A percentile compares a stretch with the other conserved stretches of the same genome.
phyloP scores from a whole-genome alignment of 805 yeast genomes.

The Metschnikowia picachoensis region DNA sequence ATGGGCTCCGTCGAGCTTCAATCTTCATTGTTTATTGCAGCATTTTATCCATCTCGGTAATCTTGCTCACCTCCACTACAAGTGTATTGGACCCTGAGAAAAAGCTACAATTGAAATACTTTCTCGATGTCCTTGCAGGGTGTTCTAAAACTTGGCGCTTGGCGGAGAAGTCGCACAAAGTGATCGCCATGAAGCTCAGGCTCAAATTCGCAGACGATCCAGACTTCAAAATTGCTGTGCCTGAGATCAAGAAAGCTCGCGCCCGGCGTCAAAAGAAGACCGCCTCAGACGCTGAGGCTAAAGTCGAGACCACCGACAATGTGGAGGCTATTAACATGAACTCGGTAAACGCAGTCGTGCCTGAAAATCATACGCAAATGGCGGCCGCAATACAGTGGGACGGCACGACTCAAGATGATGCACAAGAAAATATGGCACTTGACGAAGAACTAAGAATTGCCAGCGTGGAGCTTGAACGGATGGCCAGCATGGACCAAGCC shows the following conservation, averaged over 20 bases:
- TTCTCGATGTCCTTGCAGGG: conserved; percentile 38
- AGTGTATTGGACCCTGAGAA: conserved; percentile 24
- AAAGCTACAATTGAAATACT: conserved; percentile 31
- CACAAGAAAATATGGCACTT: background rate
- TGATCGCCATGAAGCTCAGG: conserved; percentile 32
- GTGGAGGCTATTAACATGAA: background rate
- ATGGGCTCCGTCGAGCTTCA: conserved; percentile 41
- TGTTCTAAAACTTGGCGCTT: conserved; percentile 46
- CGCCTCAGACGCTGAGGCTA: background rate
- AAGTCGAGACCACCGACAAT: background rate
- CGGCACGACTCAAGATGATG: background rate
- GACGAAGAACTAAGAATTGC: conserved; percentile 3
- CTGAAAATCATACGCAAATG: background rate
- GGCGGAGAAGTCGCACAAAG: conserved; percentile 42
- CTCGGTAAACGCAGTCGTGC: background rate
- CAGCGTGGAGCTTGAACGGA: conserved; percentile 4
- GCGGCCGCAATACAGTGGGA: background rate
- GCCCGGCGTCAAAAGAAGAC: conserved; percentile 3
- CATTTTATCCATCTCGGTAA: conserved; percentile 42
- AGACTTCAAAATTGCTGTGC: conserved; percentile 3
- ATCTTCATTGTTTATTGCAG: conserved; percentile 46
- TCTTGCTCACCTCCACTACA: conserved; percentile 32
- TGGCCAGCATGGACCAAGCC: conserved; percentile 19
- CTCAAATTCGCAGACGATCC: conserved; percentile 21
- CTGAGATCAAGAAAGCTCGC: conserved; percentile 1